These are phyloP conservation scores for Vaccinium vitisidaea DNA, from an alignment of 148 eudicot genomes.

Conservation along the genomic window DNA sequence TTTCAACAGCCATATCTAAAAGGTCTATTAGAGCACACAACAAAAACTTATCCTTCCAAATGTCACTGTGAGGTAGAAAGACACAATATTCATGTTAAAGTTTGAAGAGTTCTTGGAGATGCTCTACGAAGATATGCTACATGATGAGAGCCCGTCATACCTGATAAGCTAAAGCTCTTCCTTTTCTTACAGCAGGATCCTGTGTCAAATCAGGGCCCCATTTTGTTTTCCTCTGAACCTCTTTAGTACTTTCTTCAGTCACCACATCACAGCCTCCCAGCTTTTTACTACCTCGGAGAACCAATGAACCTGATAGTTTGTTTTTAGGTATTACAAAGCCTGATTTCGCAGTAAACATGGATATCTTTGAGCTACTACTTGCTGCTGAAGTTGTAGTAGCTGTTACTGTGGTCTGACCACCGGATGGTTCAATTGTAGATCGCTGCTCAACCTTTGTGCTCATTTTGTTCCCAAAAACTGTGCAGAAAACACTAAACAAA, in stretches of 20 bases:
- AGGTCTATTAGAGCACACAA: background rate
- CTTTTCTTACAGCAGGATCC: conserved; percentile 71
- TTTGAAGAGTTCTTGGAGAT: background rate
- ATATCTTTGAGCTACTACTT: conserved; percentile 46
- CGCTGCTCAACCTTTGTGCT: conserved; percentile 41
- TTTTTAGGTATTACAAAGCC: conserved; percentile 97
- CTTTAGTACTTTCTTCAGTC: conserved; percentile 52
- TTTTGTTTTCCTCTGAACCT: conserved; percentile 75
- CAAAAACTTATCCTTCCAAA: background rate
- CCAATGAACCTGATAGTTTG: conserved; percentile 88
- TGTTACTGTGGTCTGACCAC: conserved; percentile 27
- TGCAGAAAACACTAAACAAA: background rate
- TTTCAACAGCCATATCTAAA: background rate
- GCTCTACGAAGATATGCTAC: conserved; percentile 6
- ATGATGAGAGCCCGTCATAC: conserved; percentile 33
- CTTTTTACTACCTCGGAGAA: conserved; percentile 68
- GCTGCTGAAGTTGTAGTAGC: conserved; percentile 43
- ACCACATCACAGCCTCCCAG: conserved; percentile 43
- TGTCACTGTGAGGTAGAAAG: background rate
- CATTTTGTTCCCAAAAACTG: conserved; percentile 33
- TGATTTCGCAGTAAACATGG: conserved; percentile 68
- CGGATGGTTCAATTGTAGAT: conserved; percentile 24
- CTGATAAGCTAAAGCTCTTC: conserved; percentile 90
- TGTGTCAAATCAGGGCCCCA: conserved; percentile 87
- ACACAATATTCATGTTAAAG: background rate